These are phyloP conservation scores for Zygotorulaspora chibaensis DNA, from an alignment of 805 yeast genomes.

Conservation along the genomic window DNA sequence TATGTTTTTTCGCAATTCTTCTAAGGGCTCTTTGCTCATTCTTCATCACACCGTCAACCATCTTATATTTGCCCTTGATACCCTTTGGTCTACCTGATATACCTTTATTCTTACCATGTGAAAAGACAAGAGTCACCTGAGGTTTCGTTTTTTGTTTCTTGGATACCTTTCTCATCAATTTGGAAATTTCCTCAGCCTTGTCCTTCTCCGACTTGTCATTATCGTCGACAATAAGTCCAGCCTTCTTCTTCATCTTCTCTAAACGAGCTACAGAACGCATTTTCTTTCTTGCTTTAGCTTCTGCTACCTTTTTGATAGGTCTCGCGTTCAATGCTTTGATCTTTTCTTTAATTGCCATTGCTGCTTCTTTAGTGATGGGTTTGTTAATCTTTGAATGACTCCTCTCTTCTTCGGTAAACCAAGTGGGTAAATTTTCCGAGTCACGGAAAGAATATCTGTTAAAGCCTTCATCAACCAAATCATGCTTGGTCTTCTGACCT, in stretches of 20 bases:
- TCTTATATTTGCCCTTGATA: conserved; percentile 93
- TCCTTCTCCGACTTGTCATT: conserved; percentile 83
- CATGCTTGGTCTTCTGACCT: conserved; percentile 80
- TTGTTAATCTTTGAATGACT: conserved; percentile 77
- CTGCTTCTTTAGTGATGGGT: conserved; percentile 95
- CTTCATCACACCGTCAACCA: conserved; percentile 98
- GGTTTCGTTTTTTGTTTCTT: conserved; percentile 71
- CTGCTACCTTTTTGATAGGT: conserved; percentile 97
- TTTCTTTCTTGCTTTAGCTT: conserved; percentile 95
- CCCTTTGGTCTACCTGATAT: conserved; percentile 95
- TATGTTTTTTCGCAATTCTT: conserved; percentile 81
- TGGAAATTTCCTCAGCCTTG: conserved; percentile 88
- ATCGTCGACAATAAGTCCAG: conserved; percentile 87
- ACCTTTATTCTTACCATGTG: conserved; percentile 80
- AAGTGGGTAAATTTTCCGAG: conserved; percentile 84
- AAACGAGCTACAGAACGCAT: conserved; percentile 83
- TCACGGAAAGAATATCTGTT: conserved; percentile 91
- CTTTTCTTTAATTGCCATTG: conserved; percentile 69
- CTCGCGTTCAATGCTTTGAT: conserved; percentile 84
- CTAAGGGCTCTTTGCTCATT: conserved; percentile 92
- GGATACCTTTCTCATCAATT: conserved; percentile 74
- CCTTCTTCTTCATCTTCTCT: conserved; percentile 87
- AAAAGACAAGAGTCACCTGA: conserved; percentile 83
- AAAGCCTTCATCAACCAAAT: conserved; percentile 86
- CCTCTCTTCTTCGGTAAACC: conserved; percentile 94